phyloP scores from a whole-genome alignment of 1,284 basidiomycete species.

The Kalmanozyma brasiliensis region DNA sequence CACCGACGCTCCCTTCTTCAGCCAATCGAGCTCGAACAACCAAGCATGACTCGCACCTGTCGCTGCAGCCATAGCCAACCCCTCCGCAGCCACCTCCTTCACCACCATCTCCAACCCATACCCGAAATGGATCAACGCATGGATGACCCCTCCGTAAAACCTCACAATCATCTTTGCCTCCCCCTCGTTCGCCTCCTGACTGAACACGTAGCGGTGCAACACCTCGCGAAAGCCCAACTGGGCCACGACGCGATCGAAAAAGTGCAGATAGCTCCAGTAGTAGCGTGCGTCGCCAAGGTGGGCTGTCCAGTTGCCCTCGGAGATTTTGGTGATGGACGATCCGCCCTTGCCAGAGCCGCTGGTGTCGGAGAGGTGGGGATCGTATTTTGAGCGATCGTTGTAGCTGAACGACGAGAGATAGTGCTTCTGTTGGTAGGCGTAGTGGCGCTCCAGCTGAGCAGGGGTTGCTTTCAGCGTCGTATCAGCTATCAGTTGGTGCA shows the following conservation, averaged over 20 bases:
- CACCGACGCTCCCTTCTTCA: no score
- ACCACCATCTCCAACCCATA: slow-evolving; percentile 64
- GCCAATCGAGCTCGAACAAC: slow-evolving; percentile 34
- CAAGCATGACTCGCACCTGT: slow-evolving; percentile 15
- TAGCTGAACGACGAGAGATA: slow-evolving; percentile 27
- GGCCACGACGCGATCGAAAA: slow-evolving; percentile 28
- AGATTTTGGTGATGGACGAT: slow-evolving; percentile 8
- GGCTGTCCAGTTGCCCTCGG: slow-evolving; percentile 33
- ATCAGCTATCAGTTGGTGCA: slow-evolving; percentile 48
- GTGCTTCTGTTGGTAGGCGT: slow-evolving; percentile 16
- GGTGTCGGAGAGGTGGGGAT: slow-evolving; percentile 5
- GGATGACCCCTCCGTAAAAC: slow-evolving; percentile 65
- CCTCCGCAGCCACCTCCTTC: slow-evolving; percentile 60
- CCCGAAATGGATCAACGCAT: slow-evolving; percentile 66
- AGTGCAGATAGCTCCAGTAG: slow-evolving; percentile 54
- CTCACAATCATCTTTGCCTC: slow-evolving; percentile 25
- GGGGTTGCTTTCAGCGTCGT: slow-evolving; percentile 27
- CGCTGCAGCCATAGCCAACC: slow-evolving; percentile 43
- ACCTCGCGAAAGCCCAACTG: slow-evolving; percentile 3
- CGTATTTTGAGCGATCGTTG: slow-evolving; percentile 23
- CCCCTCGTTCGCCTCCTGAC: slow-evolving; percentile 23
- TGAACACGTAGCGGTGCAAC: slow-evolving; percentile 39
- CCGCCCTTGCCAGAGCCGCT: not conserved
- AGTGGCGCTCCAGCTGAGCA: slow-evolving; percentile 10
- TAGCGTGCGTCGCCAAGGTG: slow-evolving; percentile 27